A percentile compares a stretch with the other conserved stretches of the same genome.
These are phyloP conservation scores for Talaromyces trachyspermus DNA, from an alignment of 495 filamentous ascomycete genomes.

Conservation along the genomic window DNA sequence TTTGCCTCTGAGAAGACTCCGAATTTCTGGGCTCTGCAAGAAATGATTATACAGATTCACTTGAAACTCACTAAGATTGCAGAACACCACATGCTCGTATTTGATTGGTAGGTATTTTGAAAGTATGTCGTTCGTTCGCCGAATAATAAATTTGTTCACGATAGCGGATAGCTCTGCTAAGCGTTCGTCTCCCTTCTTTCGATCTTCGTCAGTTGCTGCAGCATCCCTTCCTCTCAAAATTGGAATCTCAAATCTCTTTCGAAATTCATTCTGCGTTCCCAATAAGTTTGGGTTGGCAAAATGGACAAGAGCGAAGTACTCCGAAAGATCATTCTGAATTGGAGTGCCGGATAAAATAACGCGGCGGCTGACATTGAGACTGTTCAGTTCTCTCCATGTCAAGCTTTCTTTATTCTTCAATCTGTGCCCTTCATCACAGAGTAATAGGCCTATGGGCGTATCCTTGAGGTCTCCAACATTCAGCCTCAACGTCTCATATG, in stretches of 20 bases:
- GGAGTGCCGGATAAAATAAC: constrained; percentile 97
- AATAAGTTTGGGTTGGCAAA: constrained; percentile 94
- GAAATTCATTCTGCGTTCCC: constrained; percentile 83
- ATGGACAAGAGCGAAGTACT: constrained; percentile 93
- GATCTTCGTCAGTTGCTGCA: constrained; percentile 75
- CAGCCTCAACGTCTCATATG: constrained; percentile 90
- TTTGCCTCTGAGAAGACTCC: constrained; percentile 84
- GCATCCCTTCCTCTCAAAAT: constrained; percentile 92
- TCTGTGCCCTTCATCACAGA: constrained; percentile 99
- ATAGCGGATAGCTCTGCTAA: constrained; percentile 70
- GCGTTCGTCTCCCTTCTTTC: constrained; percentile 77
- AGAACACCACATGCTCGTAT: constrained; percentile 99
- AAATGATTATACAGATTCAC: constrained; percentile 92
- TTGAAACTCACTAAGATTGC: constrained; percentile 90
- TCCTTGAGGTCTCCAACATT: constrained; percentile 84
- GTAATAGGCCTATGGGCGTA: constrained; percentile 81
- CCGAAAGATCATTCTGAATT: constrained; percentile 95
- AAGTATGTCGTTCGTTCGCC: constrained; percentile 93
- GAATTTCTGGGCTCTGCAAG: constrained; percentile 91
- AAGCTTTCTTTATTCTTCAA: constrained; percentile 96
- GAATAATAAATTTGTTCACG: constrained; percentile 99
- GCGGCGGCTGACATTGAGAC: constrained; percentile 78
- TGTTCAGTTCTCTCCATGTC: constrained; percentile 85
- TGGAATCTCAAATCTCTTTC: constrained; percentile 88
- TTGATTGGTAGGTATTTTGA: constrained; percentile 98